A percentile compares a stretch with the other conserved stretches of the same genome.
These are phyloP conservation scores for Herpetospermum pedunculosum DNA, from an alignment of 306 rosid genomes.

Conservation along the genomic window DNA sequence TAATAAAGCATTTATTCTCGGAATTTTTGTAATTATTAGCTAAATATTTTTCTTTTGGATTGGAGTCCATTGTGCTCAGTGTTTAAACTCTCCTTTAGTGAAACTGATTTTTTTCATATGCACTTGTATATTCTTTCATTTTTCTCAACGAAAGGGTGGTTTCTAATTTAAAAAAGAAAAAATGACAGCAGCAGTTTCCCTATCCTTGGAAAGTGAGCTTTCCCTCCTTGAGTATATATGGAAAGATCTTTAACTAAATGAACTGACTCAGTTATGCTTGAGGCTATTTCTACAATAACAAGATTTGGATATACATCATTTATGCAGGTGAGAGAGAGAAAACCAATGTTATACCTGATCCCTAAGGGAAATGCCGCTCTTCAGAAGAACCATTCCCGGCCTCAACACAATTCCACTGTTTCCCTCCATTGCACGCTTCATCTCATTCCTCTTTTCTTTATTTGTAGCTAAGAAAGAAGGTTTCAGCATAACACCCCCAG, in stretches of 20 bases:
- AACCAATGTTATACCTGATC: constrained; percentile 37
- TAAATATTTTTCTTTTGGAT: too few relatives aligned
- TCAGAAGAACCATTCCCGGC: constrained; percentile 57
- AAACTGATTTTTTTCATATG: not conserved
- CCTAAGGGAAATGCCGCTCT: constrained; percentile 20
- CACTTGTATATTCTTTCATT: not conserved
- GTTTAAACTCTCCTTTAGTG: not conserved
- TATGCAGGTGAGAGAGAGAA: not conserved
- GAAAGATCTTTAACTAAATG: not conserved
- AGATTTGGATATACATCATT: not conserved
- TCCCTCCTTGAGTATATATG: not conserved
- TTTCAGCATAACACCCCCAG: constrained; percentile 12
- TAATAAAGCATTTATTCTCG: not conserved
- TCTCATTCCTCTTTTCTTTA: constrained; percentile 33
- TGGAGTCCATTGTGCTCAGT: not conserved
- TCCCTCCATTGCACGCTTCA: constrained; percentile 11
- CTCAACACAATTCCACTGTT: constrained; percentile 6
- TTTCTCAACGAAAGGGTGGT: not conserved
- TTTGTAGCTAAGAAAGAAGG: constrained; percentile 24
- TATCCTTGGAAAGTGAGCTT: not conserved
- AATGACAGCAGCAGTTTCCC: not conserved
- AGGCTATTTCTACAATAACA: not conserved
- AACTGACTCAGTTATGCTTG: not conserved
- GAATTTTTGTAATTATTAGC: not conserved
- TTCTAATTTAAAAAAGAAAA: not conserved